Base-by-base conservation (phyloP, 2,329 filamentous ascomycete genomes). In the Acrocalymma vagum region DNA sequence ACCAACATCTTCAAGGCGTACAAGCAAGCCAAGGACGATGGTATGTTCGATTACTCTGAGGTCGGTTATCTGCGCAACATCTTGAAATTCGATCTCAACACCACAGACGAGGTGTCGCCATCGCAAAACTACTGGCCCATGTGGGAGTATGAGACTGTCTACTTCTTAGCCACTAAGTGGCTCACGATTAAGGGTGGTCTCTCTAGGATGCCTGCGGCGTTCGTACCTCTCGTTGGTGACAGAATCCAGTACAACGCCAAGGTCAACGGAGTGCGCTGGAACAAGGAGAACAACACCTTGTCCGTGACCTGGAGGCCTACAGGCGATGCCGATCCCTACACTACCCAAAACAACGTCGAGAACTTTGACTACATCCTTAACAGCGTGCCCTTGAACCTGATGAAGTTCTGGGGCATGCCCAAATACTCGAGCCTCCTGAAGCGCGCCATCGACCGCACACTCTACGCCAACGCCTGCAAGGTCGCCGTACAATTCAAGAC, bases 401-500 rank as follows among this genome's bases (percentile, higher is more conserved):
- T 86, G 25, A 76, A 82, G 29, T 74, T 79, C 29, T 84, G 82
- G 81, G 68, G 78, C 4, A 67, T 86, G 0, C 80, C 81, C 0
- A 58, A 58, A 1, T 76, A 76, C 55, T 74, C 74, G 11, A 69
- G 68, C n/a, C 62, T 77, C 1, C 63, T 78, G 8, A 60, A 55
- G 31, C 72, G 72, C 9, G 74, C 75, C 3, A 77, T 78, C 48
- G 51, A 60, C 11, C 60, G 63, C 17, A 62, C 77, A 16, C 73
- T 75, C 45, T 78, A 77, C 54, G 59, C 67, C 6, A 70, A 68
- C 9, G 58, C 68, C 2, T 78, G 74, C 51, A 78, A 79, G 63
- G 77, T 88, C 0, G 81, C 83, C 0, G 75, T 88, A 6, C 83
- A 86, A 58, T 88, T 84, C 70, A 70, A 77, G 31, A 79, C 83